Base-by-base conservation (phyloP, 768 basidiomycete species). In the Xerocomellus dryophilus region DNA sequence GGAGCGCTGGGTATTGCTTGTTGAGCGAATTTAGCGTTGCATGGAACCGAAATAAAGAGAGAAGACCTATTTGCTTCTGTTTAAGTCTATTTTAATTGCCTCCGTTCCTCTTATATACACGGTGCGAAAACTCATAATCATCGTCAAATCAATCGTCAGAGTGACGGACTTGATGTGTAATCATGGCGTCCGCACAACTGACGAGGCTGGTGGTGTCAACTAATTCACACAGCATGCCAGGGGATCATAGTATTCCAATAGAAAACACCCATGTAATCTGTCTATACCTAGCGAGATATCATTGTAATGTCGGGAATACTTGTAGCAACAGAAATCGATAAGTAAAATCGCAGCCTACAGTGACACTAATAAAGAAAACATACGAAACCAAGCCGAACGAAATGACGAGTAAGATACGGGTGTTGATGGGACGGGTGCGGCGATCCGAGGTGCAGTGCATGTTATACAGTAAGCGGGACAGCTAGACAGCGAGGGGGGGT, bases 201-300 rank as follows among this genome's bases (percentile, higher is more conserved):
- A 29, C 11, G n/a, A 25, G 17, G 14, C 34, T n/a, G 23, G 29
- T 21, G 34, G 20, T 11, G 32, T 23, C 14, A 20, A 21, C 27
- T 34, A 12, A 31, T 20, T 32, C 39, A 44, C 43, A 43, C 49
- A 21, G n/a, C 50, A 51, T 18, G 25, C 45, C 39, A 36, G 17
- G 25, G 20, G 38, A 43, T 18, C 47, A 54, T 53, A 43, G 50
- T 36, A 54, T 49, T 54, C 47, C 57, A 52, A 50, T 60, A 62
- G 42, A 56, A 45, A 62, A 56, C 50, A 59, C 39, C 11, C 29
- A 49, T 57, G 49, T 57, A 54, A 54, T 58, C 49, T 64, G 59
- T 67, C 61, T 67, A 67, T 52, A 54, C 57, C 52, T 60, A 56
- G 51, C 39, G 61, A 69, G 66, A 68, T 67, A 68, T 68, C 57